Percentiles rank a stretch among this genome's conserved stretches.
phyloP scores from a whole-genome alignment of 805 yeast species.

The Millerozyma miso region DNA sequence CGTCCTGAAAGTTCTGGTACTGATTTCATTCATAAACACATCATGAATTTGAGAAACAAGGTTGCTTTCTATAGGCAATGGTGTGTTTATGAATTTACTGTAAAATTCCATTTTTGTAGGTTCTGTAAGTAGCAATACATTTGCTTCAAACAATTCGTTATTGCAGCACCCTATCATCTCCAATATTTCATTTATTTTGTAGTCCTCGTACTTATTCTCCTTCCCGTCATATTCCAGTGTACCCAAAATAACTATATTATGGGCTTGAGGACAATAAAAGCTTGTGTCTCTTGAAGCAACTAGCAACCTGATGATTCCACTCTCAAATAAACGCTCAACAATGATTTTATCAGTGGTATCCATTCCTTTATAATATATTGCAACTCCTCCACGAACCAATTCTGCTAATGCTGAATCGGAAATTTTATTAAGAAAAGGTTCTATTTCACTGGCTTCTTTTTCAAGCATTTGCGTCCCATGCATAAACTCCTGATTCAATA shows the following conservation, averaged over 20 bases:
- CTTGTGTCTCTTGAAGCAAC: slow-evolving; percentile 60
- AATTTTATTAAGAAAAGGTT: slow-evolving; percentile 40
- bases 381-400: slow-evolving; percentile 58
- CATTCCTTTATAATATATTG: slow-evolving; percentile 60
- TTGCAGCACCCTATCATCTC: slow-evolving; percentile 61
- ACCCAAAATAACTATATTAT: slow-evolving; percentile 59
- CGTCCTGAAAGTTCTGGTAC: slow-evolving; percentile 54
- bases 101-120: slow-evolving; percentile 59
- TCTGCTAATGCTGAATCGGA: slow-evolving; percentile 43
- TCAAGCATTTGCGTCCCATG: slow-evolving; percentile 38
- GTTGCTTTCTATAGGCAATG: slow-evolving; percentile 82
- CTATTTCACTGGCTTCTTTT: slow-evolving; percentile 35
- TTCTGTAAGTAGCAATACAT: slow-evolving; percentile 52
- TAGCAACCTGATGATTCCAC: slow-evolving; percentile 52
- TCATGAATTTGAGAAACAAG: slow-evolving; percentile 59
- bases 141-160: slow-evolving; percentile 19
- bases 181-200: slow-evolving; percentile 56
- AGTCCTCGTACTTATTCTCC: slow-evolving; percentile 68
- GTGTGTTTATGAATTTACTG: slow-evolving; percentile 63
- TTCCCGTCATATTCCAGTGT: slow-evolving; percentile 69
- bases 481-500: slow-evolving; percentile 33
- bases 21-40: slow-evolving; percentile 67
- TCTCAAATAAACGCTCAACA: slow-evolving; percentile 48
- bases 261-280: slow-evolving; percentile 46
- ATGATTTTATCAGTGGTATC: slow-evolving; percentile 45